phyloP scores from a whole-genome alignment of 805 yeast species.

The Alloascoidea africana region DNA sequence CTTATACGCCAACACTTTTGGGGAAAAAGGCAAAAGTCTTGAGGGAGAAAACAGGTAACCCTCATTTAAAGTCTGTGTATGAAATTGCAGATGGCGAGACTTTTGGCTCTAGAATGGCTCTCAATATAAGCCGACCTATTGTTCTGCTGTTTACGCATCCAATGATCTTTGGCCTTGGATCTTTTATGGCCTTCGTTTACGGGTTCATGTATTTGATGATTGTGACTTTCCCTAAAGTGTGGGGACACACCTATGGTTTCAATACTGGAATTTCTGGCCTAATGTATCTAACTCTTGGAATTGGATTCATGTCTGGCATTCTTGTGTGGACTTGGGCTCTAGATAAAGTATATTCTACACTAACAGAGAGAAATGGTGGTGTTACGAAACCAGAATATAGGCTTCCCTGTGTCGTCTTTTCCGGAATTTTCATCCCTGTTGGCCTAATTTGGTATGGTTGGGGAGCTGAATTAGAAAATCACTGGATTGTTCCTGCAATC shows the following conservation, averaged over 20 bases:
- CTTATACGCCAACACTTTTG: conserved; percentile 37
- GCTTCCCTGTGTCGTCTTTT: conserved; percentile 32
- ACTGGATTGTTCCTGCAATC: conserved; percentile 48
- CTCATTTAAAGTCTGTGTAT: conserved; percentile 40
- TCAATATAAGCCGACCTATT: conserved; percentile 42
- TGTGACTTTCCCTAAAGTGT: conserved; percentile 42
- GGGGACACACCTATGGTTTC: conserved; percentile 30
- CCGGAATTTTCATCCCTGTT: conserved; percentile 37
- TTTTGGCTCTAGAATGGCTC: conserved; percentile 44
- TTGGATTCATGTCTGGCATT: conserved; percentile 38
- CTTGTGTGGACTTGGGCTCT: conserved; percentile 31
- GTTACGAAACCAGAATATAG: conserved; percentile 47
- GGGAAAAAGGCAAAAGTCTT: conserved; percentile 28
- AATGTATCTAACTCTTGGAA: conserved; percentile 40
- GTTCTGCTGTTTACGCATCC: conserved; percentile 39
- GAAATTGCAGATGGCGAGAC: conserved; percentile 17
- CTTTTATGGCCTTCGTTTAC: conserved; percentile 49
- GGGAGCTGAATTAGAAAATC: conserved; percentile 40
- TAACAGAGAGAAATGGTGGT: conserved; percentile 30
- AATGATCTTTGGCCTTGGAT: conserved; percentile 46
- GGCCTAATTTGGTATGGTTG: conserved; percentile 64
- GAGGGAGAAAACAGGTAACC: conserved; percentile 39
- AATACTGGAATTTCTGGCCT: conserved; percentile 34
- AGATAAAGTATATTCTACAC: conserved; percentile 22
- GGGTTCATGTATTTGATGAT: conserved; percentile 53